Percentiles rank a stretch among this genome's conserved stretches.
Conservation (phyloP, 2,329 filamentous ascomycete species). For the Talaromyces sp. region DNA sequence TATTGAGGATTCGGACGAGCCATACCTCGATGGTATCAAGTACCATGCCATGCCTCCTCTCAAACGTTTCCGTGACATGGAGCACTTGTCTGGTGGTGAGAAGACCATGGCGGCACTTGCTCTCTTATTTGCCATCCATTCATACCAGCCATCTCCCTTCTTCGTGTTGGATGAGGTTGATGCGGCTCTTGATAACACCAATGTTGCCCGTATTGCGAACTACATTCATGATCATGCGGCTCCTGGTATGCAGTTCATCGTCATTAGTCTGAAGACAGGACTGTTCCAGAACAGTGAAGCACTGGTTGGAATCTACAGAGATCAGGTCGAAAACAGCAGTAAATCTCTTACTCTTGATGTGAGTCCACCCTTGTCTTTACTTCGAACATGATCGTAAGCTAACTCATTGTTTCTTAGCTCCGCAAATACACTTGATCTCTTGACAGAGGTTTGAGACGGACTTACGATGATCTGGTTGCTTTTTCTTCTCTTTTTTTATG, state of each 20-base stretch:
- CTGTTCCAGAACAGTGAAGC: constrained; percentile 97
- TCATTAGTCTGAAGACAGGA: constrained; percentile 93
- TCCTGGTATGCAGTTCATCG: constrained; percentile 98
- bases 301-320: constrained; percentile 90
- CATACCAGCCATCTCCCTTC: constrained; percentile 92
- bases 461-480: constrained; percentile 16
- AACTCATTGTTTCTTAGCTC: constrained; percentile 28
- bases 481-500: constrained; percentile 18
- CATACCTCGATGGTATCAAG: constrained; percentile 93
- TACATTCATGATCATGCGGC: constrained; percentile 94
- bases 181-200: constrained; percentile 95
- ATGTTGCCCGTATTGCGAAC: constrained; percentile 93
- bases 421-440: constrained; percentile 37
- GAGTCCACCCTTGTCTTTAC: constrained; percentile 52
- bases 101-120: constrained; percentile 98
- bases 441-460: constrained; percentile 10
- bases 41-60: constrained; percentile 98
- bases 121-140: constrained; percentile 95
- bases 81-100: constrained; percentile 93
- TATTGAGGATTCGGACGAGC: constrained; percentile 94
- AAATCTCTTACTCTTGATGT: constrained; percentile 93
- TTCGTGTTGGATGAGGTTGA: constrained; percentile 98
- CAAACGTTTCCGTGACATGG: constrained; percentile 99
- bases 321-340: constrained; percentile 90
- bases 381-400: constrained; percentile 4